A percentile compares a stretch with the other conserved stretches of the same genome.
Conservation (phyloP, 805 yeast genomes). For the Candida tammaniensis region DNA sequence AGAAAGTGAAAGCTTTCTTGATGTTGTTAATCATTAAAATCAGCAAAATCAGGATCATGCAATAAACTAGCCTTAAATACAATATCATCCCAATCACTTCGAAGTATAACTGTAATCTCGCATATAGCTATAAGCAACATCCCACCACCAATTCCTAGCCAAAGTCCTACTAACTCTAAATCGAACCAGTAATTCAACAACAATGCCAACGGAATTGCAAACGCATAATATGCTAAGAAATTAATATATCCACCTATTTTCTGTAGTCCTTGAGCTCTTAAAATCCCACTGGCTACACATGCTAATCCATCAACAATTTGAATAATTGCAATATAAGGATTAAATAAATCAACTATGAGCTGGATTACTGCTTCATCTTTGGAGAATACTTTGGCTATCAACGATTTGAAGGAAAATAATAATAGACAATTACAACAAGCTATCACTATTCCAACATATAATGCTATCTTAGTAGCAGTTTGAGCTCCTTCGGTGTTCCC, state of each 20-base stretch:
- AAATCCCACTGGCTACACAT: constrained; percentile 66
- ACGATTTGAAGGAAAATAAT: constrained; percentile 44
- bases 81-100: constrained; percentile 53
- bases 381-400: constrained; percentile 60
- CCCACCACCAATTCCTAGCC: constrained; percentile 74
- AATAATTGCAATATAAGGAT: constrained; percentile 61
- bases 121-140: constrained; percentile 50
- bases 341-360: constrained; percentile 50
- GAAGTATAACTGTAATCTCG: constrained; percentile 46
- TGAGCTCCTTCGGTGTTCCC: constrained; percentile 37
- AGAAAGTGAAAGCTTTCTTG: too few species aligned
- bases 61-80: constrained; percentile 28
- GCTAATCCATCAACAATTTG: constrained; percentile 71
- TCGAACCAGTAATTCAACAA: constrained; percentile 46
- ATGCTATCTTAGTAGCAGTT: constrained; percentile 31
- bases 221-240: constrained; percentile 64
- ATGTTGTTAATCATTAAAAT: constrained; percentile 5
- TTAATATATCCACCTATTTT: constrained; percentile 69
- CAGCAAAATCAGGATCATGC: constrained; percentile 7
- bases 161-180: constrained; percentile 58
- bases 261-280: constrained; percentile 77
- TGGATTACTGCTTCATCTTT: constrained; percentile 55
- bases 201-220: constrained; percentile 68
- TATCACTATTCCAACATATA: constrained; percentile 27
- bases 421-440: constrained; percentile 40